Base-by-base conservation (phyloP, 805 yeast genomes). In the Wickerhamiella domercqiae region DNA sequence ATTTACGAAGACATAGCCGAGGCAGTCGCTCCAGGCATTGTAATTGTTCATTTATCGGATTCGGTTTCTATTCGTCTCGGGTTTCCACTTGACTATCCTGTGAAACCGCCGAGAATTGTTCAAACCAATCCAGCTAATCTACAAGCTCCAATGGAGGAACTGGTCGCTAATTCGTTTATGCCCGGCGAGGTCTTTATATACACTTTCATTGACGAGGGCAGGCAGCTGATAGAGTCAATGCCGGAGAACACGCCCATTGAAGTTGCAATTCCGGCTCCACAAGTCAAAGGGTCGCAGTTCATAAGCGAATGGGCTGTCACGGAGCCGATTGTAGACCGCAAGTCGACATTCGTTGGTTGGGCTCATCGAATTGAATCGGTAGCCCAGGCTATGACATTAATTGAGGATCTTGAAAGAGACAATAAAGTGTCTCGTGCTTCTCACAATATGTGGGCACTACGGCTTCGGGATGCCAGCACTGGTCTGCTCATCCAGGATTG, bases 361-460 rank as follows among this genome's bases (percentile, higher is more conserved):
- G 82, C 86, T 0, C 61, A 73, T 26, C 59, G 55, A 34, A 87
- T 76, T 0, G 52, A 64, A 14, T 66, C 78, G 0, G 76, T 74
- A n/a, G 73, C 71, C 2, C 83, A 86, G 40, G 93, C 84, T 1
- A 54, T 63, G 39, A 59, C 57, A 4, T 63, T 61, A 25, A 52
- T 87, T 3, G 66, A 63, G 0, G 51, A 59, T 9, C 57, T 90
- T 28, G 66, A 70, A 37, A 59, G 66, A 15, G 94, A 86, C 50
- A 67, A 71, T 26, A 78, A 73, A 54, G 65, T 90, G 13, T 55
- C 73, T 5, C 66, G 68, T 43, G 76, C 95, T 0, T 55, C 68
- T 1, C 97, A 87, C 56, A 76, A 77, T 43, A 90, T 90, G 75
- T 70, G 74, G 13, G 90, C 94, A 0, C 86, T 87, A 78, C 62